phyloP scores from a whole-genome alignment of 139 green algal genomes.

The Chlamydomonas sp. region DNA sequence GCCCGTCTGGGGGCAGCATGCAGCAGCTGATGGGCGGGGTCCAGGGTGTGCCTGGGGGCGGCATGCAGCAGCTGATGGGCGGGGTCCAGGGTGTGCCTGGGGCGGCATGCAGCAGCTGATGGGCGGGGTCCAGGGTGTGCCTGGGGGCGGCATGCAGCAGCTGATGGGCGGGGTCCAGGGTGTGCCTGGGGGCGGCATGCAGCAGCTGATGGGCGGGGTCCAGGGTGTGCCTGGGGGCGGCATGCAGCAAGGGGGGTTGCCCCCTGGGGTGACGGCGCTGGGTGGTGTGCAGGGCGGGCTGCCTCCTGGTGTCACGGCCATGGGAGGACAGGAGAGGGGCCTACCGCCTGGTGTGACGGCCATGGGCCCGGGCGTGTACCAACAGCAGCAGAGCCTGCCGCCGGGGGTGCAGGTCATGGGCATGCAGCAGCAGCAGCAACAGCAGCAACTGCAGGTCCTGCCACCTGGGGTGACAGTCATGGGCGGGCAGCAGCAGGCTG shows the following conservation, averaged over 20 bases:
- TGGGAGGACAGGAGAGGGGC: background rate
- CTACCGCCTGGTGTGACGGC: slow-evolving; percentile 4
- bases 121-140: too few relatives aligned
- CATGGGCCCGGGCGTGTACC: background rate
- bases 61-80: background rate
- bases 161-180: too few relatives aligned
- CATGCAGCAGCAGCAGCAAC: background rate
- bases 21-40: background rate
- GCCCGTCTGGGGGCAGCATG: background rate
- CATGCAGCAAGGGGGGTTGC: background rate
- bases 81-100: too few relatives aligned
- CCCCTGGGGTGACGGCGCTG: background rate
- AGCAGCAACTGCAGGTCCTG: background rate
- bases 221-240: too few relatives aligned
- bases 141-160: background rate
- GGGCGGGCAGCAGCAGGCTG: background rate
- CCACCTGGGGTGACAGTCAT: slow-evolving; percentile 4
- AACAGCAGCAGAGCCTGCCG: slow-evolving; percentile 14
- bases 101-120: background rate
- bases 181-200: background rate
- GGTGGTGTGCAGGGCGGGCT: background rate
- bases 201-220: too few relatives aligned
- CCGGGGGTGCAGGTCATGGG: background rate
- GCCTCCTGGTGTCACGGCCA: background rate
- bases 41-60: too few relatives aligned